A percentile compares a stretch with the other conserved stretches of the same genome.
Evolutionary conservation across 345 rosid species (phyloP).

Genomic region (Clausena lansium): DNA sequence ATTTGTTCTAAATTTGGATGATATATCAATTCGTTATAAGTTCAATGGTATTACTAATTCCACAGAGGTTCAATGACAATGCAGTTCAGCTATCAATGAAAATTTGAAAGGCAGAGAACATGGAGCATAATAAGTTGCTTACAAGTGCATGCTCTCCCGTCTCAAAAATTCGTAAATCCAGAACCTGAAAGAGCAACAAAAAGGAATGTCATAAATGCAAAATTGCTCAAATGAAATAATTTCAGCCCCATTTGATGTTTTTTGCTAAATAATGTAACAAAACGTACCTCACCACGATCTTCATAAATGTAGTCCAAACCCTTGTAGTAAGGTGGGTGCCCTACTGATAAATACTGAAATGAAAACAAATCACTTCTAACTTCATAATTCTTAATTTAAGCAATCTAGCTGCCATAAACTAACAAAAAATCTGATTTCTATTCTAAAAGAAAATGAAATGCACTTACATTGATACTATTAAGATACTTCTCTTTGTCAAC

Average conservation of each 20-base stretch:
- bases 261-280: not conserved
- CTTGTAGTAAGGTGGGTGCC: slow-evolving; percentile 92
- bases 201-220: not conserved
- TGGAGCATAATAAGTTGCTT: slow-evolving; percentile 27
- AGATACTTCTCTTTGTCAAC: slow-evolving; percentile 97
- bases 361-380: slow-evolving; percentile 1
- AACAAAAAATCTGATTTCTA: not conserved
- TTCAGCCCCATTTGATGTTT: not conserved
- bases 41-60: not conserved
- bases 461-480: slow-evolving; percentile 71
- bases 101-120: not conserved
- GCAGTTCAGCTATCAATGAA: not conserved
- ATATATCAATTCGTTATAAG: not conserved
- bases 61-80: not conserved
- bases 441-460: not conserved
- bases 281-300: slow-evolving; percentile 88
- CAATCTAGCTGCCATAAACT: not conserved
- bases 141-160: slow-evolving; percentile 95
- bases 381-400: not conserved
- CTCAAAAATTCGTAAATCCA: slow-evolving; percentile 83
- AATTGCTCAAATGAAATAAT: not conserved
- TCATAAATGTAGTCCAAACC: slow-evolving; percentile 92
- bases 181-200: slow-evolving; percentile 35
- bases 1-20: not conserved
- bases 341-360: slow-evolving; percentile 84